Conservation (phyloP, 2,329 filamentous ascomycete species). For the Fusarium incarnatum region DNA sequence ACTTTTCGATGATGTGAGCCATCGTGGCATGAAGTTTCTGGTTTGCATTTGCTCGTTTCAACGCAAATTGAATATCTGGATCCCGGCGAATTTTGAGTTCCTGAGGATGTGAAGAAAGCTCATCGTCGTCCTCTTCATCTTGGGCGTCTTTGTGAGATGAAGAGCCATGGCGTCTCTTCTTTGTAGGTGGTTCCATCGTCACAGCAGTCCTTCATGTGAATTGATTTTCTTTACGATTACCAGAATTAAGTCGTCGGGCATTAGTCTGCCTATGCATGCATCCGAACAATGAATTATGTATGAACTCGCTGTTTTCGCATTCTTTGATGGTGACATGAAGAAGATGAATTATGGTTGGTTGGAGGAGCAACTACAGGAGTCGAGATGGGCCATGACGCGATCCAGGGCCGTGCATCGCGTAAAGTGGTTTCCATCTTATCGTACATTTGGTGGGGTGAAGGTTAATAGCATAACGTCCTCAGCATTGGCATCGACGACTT, state of each 20-base stretch:
- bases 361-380: constrained; percentile 45
- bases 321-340: constrained; percentile 19
- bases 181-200: constrained; percentile 68
- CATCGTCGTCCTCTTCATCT: constrained; percentile 57
- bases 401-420: constrained; percentile 30
- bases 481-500: not conserved
- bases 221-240: not conserved
- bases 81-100: constrained; percentile 55
- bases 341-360: constrained; percentile 25
- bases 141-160: constrained; percentile 47
- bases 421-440: constrained; percentile 29
- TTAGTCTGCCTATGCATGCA: not conserved
- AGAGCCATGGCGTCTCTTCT: constrained; percentile 68
- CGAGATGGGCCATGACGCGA: constrained; percentile 31
- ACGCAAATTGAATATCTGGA: constrained; percentile 62
- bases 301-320: not conserved
- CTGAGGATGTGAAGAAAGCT: constrained; percentile 61
- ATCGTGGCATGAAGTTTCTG: constrained; percentile 83
- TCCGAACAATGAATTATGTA: not conserved
- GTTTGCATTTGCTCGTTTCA: constrained; percentile 74
- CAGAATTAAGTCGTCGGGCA: not conserved
- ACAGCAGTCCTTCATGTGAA: not conserved
- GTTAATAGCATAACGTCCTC: not conserved
- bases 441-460: constrained; percentile 27
- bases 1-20: constrained; percentile 90